phyloP scores from a whole-genome alignment of 371 early-diverging fungal species.

The Circinella minor region DNA sequence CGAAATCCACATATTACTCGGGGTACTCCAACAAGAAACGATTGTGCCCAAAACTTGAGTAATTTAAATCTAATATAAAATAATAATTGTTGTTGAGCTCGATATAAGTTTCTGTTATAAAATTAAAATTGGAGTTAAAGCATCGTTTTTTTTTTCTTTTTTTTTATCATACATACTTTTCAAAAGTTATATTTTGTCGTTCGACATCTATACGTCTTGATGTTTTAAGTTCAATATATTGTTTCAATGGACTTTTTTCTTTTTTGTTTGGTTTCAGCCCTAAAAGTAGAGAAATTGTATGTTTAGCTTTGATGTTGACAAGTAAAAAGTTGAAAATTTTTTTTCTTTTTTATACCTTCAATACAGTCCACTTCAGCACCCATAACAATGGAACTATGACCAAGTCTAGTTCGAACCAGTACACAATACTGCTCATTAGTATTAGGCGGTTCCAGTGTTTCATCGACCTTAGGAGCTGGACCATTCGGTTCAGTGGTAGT shows the following conservation, averaged over 20 bases:
- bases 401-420: conserved; percentile 81
- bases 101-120: no score
- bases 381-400: conserved; percentile 71
- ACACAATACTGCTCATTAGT: conserved; percentile 89
- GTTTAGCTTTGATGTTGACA: no score
- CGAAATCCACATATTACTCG: conserved; percentile 85
- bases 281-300: not conserved
- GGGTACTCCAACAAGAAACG: conserved; percentile 88
- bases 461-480: conserved; percentile 40
- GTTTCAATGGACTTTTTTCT: conserved; percentile 43
- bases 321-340: not conserved
- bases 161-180: conserved; percentile 42
- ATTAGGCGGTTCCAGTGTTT: conserved; percentile 63
- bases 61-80: conserved; percentile 70
- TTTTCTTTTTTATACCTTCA: conserved; percentile 33
- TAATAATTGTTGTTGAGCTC: no score
- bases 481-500: conserved; percentile 42
- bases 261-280: conserved; percentile 40
- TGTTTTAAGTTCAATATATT: conserved; percentile 92
- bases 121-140: not conserved
- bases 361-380: conserved; percentile 95
- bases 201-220: conserved; percentile 64
- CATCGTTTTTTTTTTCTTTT: no score
- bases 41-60: conserved; percentile 91
- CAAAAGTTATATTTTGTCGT: conserved; percentile 63